phyloP scores from a whole-genome alignment of 176 grass and related monocot species.

The Carex kokanica region DNA sequence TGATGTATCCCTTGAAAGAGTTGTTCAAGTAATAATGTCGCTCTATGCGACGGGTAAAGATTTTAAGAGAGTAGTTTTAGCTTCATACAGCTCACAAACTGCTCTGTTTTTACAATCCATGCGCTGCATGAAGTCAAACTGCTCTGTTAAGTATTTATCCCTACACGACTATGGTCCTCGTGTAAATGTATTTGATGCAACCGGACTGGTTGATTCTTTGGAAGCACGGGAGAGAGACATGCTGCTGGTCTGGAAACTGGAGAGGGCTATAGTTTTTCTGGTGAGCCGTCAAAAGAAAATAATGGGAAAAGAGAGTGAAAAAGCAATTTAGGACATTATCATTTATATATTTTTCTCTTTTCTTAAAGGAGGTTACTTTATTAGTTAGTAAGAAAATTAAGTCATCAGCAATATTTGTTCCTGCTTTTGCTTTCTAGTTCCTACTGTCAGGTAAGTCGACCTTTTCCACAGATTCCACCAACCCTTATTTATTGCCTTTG shows the following conservation, averaged over 20 bases:
- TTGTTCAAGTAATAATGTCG: background rate
- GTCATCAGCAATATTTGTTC: background rate
- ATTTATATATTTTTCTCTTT: background rate
- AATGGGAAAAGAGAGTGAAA: background rate
- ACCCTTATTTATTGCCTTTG: background rate
- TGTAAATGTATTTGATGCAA: background rate
- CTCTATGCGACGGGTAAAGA: too few relatives aligned
- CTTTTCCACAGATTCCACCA: background rate
- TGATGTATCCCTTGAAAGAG: too few relatives aligned
- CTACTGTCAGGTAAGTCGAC: background rate
- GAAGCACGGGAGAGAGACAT: slow-evolving; percentile 26
- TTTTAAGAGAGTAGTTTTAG: too few relatives aligned
- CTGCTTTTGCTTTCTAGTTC: background rate
- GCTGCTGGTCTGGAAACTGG: background rate
- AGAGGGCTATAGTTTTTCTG: background rate
- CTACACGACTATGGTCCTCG: background rate
- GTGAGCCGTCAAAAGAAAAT: slow-evolving; percentile 17
- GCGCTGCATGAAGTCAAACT: too few relatives aligned
- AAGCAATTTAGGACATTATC: background rate
- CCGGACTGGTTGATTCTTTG: slow-evolving; percentile 10
- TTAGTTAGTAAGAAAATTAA: slow-evolving; percentile 1
- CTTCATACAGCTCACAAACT: too few relatives aligned
- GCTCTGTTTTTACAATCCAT: too few relatives aligned
- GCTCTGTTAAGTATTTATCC: too few relatives aligned
- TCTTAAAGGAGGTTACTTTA: background rate